Percentiles rank a stretch among this genome's conserved stretches.
Conservation (phyloP, 306 rosid species). For the Dalbergia cochinchinensis region DNA sequence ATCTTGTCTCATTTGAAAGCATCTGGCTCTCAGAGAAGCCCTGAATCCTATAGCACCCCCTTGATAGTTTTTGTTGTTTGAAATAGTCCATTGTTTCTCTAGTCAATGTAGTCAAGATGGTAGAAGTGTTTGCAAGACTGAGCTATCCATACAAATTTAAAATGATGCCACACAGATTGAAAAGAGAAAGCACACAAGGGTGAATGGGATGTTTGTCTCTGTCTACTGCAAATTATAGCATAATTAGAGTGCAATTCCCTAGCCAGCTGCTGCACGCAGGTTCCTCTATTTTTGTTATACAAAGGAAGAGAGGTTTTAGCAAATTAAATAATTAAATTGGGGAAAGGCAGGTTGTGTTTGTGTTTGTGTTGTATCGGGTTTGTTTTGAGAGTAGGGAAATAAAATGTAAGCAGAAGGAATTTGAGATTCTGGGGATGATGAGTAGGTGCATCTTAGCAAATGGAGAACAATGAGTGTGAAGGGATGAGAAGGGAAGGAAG, state of each 20-base stretch:
- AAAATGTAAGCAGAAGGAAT: conserved; percentile 39
- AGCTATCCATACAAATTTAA: no score
- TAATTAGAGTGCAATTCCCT: conserved; percentile 37
- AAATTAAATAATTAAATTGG: conserved; percentile 20
- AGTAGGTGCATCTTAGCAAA: not conserved
- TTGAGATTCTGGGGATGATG: conserved; percentile 39
- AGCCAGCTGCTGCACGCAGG: not conserved
- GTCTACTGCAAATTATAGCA: no score
- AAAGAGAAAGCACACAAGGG: no score
- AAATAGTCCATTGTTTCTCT: no score
- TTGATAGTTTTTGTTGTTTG: no score
- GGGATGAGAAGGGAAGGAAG: not conserved
- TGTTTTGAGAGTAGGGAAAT: conserved; percentile 11
- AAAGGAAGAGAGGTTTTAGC: not conserved
- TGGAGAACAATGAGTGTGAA: not conserved
- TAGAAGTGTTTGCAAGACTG: no score
- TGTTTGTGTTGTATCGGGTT: conserved; percentile 39
- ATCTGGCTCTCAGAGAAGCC: no score
- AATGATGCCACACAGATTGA: no score
- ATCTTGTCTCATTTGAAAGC: no score
- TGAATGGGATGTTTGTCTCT: no score
- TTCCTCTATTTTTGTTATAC: conserved; percentile 11
- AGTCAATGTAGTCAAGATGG: no score
- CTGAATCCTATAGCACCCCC: no score
- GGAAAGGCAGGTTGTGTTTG: conserved; percentile 38